Conservation (phyloP, 73 alveolate genomes). For the Symbiodinium natans region DNA sequence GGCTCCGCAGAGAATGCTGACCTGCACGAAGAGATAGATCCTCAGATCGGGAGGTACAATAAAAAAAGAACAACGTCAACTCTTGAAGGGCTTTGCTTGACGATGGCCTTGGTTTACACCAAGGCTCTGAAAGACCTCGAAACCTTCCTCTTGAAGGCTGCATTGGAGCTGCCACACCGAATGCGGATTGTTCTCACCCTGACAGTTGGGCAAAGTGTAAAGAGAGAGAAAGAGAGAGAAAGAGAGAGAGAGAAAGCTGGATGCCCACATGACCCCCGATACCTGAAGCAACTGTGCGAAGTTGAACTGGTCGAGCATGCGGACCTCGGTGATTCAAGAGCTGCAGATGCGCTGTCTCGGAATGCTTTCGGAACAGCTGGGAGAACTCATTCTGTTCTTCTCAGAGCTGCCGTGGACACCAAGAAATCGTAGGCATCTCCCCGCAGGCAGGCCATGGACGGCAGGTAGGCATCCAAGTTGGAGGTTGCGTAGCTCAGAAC, state of each 20-base stretch:
- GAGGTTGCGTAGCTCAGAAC: conserved; percentile 46
- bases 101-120: too few relatives aligned
- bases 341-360: too few relatives aligned
- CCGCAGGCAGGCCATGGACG: conserved; percentile 59
- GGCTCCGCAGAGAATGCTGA: conserved; percentile 70
- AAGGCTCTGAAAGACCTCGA: conserved; percentile 32
- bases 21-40: conserved; percentile 62
- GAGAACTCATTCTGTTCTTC: neutral
- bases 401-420: neutral
- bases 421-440: neutral
- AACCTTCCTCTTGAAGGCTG: conserved; percentile 23
- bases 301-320: conserved; percentile 62
- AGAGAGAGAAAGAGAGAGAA: too few relatives aligned
- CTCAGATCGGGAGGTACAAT: too few relatives aligned
- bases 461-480: conserved; percentile 59
- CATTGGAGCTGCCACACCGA: conserved; percentile 43
- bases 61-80: too few relatives aligned
- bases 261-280: neutral
- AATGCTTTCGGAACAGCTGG: too few relatives aligned
- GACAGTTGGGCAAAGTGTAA: too few relatives aligned
- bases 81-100: too few relatives aligned
- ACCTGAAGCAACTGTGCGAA: conserved; percentile 65
- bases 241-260: neutral
- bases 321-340: neutral
- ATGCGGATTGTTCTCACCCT: conserved; percentile 86